A percentile compares a stretch with the other conserved stretches of the same genome.
These are phyloP conservation scores for Fusarium nurragi DNA, from an alignment of 2,329 filamentous ascomycete species.

Conservation along the genomic window DNA sequence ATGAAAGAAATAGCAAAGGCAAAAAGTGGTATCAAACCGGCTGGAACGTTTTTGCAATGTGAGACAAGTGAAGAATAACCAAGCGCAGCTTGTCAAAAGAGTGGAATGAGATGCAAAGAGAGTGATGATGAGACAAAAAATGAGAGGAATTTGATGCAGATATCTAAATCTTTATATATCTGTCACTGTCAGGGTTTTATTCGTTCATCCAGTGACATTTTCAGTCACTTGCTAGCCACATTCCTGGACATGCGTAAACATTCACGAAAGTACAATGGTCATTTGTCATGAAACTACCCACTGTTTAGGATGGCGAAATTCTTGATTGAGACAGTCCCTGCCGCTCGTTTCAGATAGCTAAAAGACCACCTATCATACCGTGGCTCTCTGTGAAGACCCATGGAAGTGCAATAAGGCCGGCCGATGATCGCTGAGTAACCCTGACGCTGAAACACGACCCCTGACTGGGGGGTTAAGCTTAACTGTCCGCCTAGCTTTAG, in stretches of 20 bases:
- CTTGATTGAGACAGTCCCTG: slow-evolving; percentile 27
- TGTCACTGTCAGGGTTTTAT: slow-evolving; percentile 13
- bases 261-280: neutral
- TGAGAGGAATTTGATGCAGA: neutral
- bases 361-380: slow-evolving; percentile 32
- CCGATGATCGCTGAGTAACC: slow-evolving; percentile 10
- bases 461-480: slow-evolving; percentile 26
- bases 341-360: slow-evolving; percentile 22
- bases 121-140: slow-evolving; percentile 31
- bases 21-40: slow-evolving; percentile 37
- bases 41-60: slow-evolving; percentile 18
- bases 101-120: slow-evolving; percentile 29
- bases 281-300: slow-evolving; percentile 23
- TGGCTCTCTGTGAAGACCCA: neutral
- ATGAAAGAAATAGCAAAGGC: neutral
- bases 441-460: slow-evolving; percentile 28
- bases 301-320: slow-evolving; percentile 32
- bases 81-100: slow-evolving; percentile 45
- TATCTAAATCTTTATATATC: slow-evolving; percentile 27
- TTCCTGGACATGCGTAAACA: neutral
- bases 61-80: slow-evolving; percentile 31
- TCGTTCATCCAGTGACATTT: slow-evolving; percentile 13
- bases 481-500: neutral
- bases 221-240: neutral
- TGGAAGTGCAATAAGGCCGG: neutral